Conservation (phyloP, 2,329 filamentous ascomycete species). For the Xenosphaeropsis pyriputrescens region DNA sequence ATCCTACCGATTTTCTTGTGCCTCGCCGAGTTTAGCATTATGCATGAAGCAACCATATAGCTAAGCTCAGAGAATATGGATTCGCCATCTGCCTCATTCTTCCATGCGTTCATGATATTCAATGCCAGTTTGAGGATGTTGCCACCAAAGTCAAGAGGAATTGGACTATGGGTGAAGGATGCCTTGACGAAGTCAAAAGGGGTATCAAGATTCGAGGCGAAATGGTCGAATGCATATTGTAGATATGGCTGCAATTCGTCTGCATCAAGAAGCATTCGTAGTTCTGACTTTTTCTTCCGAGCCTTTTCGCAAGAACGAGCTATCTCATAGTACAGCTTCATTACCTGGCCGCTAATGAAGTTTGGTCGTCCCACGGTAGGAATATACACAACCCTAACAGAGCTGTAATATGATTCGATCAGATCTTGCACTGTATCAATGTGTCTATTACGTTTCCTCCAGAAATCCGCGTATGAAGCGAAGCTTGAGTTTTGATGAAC, state of each 20-base stretch:
- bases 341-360: constrained; percentile 32
- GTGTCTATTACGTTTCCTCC: constrained; percentile 23
- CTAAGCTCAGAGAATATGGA: constrained; percentile 27
- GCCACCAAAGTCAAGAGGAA: constrained; percentile 30
- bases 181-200: constrained; percentile 36
- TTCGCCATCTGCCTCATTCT: constrained; percentile 7
- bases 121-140: constrained; percentile 33
- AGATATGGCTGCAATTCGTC: constrained; percentile 31
- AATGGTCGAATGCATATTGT: constrained; percentile 34
- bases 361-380: constrained; percentile 27
- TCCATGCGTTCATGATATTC: constrained; percentile 20
- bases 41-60: constrained; percentile 32
- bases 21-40: constrained; percentile 29
- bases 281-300: constrained; percentile 23
- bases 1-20: constrained; percentile 18
- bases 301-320: constrained; percentile 24
- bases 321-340: constrained; percentile 28
- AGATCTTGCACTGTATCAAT: constrained; percentile 30
- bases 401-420: constrained; percentile 33
- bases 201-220: constrained; percentile 23
- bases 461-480: constrained; percentile 25
- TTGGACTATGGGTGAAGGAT: constrained; percentile 27
- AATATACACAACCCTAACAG: constrained; percentile 30
- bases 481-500: constrained; percentile 19
- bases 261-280: constrained; percentile 30